These are phyloP conservation scores for Gonium pectorale DNA, from an alignment of 139 green algal genomes.

Conservation along the genomic window DNA sequence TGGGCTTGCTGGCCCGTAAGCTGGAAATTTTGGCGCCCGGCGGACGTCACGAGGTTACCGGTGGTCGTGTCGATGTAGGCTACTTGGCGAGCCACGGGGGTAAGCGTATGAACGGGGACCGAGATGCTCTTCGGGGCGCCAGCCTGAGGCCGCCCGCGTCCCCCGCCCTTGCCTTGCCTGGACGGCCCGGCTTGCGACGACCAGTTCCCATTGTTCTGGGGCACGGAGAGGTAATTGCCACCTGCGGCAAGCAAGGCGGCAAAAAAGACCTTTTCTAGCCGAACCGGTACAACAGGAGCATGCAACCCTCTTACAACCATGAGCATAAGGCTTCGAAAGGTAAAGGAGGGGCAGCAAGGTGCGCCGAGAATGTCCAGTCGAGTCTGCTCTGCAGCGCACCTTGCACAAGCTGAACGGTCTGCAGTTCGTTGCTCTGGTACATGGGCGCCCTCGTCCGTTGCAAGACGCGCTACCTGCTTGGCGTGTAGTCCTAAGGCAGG, in stretches of 20 bases:
- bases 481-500: too few species aligned
- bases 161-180: neutral
- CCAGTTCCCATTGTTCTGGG: neutral
- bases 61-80: conserved; percentile 11
- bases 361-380: neutral
- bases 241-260: neutral
- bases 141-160: neutral
- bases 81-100: neutral
- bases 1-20: too few species aligned
- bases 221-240: neutral
- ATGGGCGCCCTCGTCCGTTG: conserved; percentile 10
- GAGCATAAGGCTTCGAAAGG: neutral
- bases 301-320: neutral
- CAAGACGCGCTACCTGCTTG: too few species aligned
- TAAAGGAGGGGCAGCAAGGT: neutral
- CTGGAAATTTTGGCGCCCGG: too few species aligned
- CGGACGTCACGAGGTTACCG: neutral
- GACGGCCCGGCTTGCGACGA: neutral
- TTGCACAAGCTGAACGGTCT: conserved; percentile 10
- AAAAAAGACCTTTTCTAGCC: neutral
- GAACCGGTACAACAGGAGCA: neutral
- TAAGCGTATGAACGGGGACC: neutral
- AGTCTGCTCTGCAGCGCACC: neutral
- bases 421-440: conserved; percentile 10
- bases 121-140: neutral